Conservation (phyloP, 495 filamentous ascomycete species). For the Xylaria flabelliformis region DNA sequence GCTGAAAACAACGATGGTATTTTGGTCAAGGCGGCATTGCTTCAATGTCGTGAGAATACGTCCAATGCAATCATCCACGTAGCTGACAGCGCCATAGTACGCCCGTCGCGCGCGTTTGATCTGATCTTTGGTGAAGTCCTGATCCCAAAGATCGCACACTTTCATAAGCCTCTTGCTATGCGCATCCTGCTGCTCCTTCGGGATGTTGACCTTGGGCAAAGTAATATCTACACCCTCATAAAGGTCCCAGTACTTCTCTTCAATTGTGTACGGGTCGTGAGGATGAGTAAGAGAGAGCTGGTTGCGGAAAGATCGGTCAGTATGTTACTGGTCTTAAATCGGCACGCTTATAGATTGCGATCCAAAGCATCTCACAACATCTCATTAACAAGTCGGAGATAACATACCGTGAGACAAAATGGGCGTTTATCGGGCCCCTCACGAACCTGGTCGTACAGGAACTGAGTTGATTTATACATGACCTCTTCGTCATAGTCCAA, state of each 20-base stretch:
- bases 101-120: slow-evolving; percentile 79
- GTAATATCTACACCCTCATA: slow-evolving; percentile 89
- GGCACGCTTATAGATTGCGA: neutral
- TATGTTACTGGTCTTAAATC: neutral
- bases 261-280: slow-evolving; percentile 91
- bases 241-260: slow-evolving; percentile 84
- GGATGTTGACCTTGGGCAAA: slow-evolving; percentile 74
- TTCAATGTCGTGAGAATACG: slow-evolving; percentile 75
- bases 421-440: slow-evolving; percentile 69
- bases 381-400: neutral
- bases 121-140: slow-evolving; percentile 78
- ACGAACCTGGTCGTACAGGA: slow-evolving; percentile 81
- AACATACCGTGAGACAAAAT: slow-evolving; percentile 75
- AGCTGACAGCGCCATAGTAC: slow-evolving; percentile 88
- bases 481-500: slow-evolving; percentile 95
- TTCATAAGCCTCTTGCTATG: slow-evolving; percentile 82
- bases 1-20: slow-evolving; percentile 86
- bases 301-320: slow-evolving; percentile 8
- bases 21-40: slow-evolving; percentile 73
- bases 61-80: slow-evolving; percentile 87
- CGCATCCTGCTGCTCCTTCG: slow-evolving; percentile 77
- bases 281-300: slow-evolving; percentile 87
- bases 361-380: neutral
- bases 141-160: slow-evolving; percentile 79
- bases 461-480: slow-evolving; percentile 83